Evolutionary conservation across 805 yeast genomes (phyloP).

Genomic region (Lachancea kluyveri): DNA sequence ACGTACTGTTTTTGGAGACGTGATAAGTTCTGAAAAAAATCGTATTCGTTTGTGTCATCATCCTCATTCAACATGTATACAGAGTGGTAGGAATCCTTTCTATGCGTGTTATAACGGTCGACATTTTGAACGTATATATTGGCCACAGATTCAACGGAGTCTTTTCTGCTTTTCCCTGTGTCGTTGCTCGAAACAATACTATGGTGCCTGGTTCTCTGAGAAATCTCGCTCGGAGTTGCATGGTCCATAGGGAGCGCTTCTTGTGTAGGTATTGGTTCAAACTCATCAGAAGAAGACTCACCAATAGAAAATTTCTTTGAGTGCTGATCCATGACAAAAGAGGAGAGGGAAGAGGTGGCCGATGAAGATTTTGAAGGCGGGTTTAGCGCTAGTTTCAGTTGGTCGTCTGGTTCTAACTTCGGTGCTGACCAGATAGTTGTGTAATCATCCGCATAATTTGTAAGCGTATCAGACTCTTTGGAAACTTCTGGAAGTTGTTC

Average conservation of each 20-base stretch:
- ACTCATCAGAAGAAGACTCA: conserved; percentile 8
- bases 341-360: conserved; percentile 3
- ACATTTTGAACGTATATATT: conserved; percentile 4
- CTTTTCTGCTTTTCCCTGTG: too few relatives aligned
- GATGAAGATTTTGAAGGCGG: conserved; percentile 4
- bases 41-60: conserved; percentile 13
- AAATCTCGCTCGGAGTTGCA: neutral
- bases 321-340: neutral
- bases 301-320: neutral
- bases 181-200: neutral
- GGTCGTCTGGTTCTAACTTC: conserved; percentile 34
- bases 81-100: conserved; percentile 37
- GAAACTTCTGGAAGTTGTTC: neutral
- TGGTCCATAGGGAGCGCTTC: neutral
- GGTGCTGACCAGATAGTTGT: conserved; percentile 36
- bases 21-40: conserved; percentile 19
- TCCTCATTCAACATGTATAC: conserved; percentile 30
- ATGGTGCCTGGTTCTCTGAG: neutral
- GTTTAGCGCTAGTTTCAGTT: conserved; percentile 27
- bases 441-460: conserved; percentile 21
- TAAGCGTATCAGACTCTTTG: conserved; percentile 8
- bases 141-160: neutral
- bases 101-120: conserved; percentile 19
- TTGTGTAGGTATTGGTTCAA: conserved; percentile 9
- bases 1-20: conserved; percentile 46